phyloP scores from a whole-genome alignment of 208 protist genomes.

The Wallacemonas rigidus region DNA sequence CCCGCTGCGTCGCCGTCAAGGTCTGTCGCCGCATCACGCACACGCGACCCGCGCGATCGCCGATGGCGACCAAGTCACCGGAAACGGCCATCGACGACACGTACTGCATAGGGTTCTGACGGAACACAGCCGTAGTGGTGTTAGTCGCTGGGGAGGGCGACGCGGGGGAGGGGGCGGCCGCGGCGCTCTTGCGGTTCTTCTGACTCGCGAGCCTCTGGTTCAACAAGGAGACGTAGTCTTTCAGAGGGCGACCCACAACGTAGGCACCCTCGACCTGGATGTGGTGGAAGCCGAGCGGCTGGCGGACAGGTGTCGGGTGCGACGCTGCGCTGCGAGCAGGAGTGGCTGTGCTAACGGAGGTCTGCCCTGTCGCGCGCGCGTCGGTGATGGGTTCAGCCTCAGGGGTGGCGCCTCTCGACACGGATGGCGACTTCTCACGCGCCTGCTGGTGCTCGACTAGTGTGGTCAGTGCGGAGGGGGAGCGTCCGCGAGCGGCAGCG shows the following conservation, averaged over 20 bases:
- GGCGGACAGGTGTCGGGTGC: not conserved
- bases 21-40: slow-evolving; percentile 63
- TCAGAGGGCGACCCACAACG: slow-evolving; percentile 41
- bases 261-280: slow-evolving; percentile 44
- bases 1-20: slow-evolving; percentile 28
- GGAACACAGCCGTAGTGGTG: slow-evolving; percentile 23
- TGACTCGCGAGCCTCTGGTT: not conserved
- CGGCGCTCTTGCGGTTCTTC: not conserved
- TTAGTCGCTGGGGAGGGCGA: slow-evolving; percentile 5
- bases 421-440: slow-evolving; percentile 30
- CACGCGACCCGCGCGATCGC: slow-evolving; percentile 75
- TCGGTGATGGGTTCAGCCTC: slow-evolving; percentile 8
- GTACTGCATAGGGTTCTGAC: slow-evolving; percentile 56
- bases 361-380: not conserved
- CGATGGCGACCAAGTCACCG: slow-evolving; percentile 74
- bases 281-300: slow-evolving; percentile 1
- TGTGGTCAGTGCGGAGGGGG: slow-evolving; percentile 42
- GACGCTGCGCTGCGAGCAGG: not conserved
- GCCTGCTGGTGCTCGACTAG: slow-evolving; percentile 69
- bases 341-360: not conserved
- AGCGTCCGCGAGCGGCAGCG: slow-evolving; percentile 21
- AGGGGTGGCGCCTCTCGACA: slow-evolving; percentile 10
- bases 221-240: slow-evolving; percentile 32
- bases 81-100: slow-evolving; percentile 69
- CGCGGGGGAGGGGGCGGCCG: slow-evolving; percentile 10